phyloP scores from a whole-genome alignment of 345 rosid genomes.

The Trapa bicornis region DNA sequence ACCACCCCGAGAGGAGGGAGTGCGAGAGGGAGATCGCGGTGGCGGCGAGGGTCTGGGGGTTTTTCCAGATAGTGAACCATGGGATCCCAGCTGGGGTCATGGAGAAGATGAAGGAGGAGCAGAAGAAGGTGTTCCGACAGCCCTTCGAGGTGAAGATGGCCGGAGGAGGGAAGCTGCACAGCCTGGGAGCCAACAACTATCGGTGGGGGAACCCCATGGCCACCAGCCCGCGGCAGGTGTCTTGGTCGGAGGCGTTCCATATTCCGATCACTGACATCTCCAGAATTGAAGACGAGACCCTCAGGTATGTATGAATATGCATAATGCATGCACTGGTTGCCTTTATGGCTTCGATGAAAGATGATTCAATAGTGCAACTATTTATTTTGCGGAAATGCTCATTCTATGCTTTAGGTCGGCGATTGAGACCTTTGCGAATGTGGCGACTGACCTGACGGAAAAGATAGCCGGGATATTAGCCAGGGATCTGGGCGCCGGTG shows the following conservation, averaged over 20 bases:
- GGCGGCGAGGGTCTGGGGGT: constrained; percentile 64
- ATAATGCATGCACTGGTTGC: not conserved
- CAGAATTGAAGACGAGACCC: constrained; percentile 14
- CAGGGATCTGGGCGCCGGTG: constrained; percentile 22
- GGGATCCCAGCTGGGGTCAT: constrained; percentile 34
- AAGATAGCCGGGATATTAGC: constrained; percentile 33
- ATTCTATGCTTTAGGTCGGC: constrained; percentile 24
- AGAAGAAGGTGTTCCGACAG: constrained; percentile 30
- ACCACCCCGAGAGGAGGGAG: constrained; percentile 14
- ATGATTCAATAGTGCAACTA: too few relatives aligned
- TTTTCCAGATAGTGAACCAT: constrained; percentile 62
- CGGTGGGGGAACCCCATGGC: constrained; percentile 79
- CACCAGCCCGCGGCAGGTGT: constrained; percentile 35
- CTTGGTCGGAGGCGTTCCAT: constrained; percentile 68
- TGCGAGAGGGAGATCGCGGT: constrained; percentile 30
- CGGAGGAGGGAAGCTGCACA: constrained; percentile 11
- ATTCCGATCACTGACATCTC: constrained; percentile 38
- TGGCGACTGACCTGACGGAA: constrained; percentile 28
- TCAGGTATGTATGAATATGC: constrained; percentile 26
- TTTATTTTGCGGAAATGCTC: too few relatives aligned
- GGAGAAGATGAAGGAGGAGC: constrained; percentile 29
- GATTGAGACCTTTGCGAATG: constrained; percentile 23
- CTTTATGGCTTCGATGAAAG: not conserved
- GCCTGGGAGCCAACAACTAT: constrained; percentile 28
- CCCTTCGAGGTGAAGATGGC: constrained; percentile 33